phyloP scores from a whole-genome alignment of 139 green algal species.

The Chlamydomonas sp. region DNA sequence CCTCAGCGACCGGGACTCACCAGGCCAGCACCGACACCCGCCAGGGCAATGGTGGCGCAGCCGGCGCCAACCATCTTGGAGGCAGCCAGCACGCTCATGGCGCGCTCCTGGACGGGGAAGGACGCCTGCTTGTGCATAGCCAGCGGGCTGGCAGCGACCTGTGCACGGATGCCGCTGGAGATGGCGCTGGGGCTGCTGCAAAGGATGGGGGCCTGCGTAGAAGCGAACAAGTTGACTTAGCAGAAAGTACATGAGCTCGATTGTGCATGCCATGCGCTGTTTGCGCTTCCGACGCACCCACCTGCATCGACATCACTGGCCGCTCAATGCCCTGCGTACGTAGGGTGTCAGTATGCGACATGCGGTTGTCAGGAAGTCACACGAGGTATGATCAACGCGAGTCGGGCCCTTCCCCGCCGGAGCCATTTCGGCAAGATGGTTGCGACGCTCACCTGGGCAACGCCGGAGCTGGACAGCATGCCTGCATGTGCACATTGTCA shows the following conservation, averaged over 20 bases:
- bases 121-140: conserved; percentile 35
- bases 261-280: no score
- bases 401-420: no score
- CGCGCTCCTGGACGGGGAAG: conserved; percentile 28
- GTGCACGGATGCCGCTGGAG: conserved; percentile 38
- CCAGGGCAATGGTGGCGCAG: conserved; percentile 79
- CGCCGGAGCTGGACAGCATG: conserved; percentile 25
- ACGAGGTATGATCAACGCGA: no score
- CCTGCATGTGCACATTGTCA: neutral
- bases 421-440: neutral
- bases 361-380: no score
- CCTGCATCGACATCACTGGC: no score
- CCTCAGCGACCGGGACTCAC: neutral
- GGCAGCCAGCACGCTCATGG: conserved; percentile 61
- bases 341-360: no score
- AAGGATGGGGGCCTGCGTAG: conserved; percentile 47
- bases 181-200: conserved; percentile 33
- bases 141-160: conserved; percentile 26
- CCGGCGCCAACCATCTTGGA: conserved; percentile 82
- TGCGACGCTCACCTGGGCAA: conserved; percentile 9
- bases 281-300: no score
- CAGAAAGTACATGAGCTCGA: no score
- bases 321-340: no score
- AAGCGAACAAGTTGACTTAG: neutral
- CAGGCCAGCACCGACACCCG: conserved; percentile 76